Percentiles rank a stretch among this genome's conserved stretches.
Evolutionary conservation across 129 eudicot species (phyloP).

Genomic region (Lonicera japonica): DNA sequence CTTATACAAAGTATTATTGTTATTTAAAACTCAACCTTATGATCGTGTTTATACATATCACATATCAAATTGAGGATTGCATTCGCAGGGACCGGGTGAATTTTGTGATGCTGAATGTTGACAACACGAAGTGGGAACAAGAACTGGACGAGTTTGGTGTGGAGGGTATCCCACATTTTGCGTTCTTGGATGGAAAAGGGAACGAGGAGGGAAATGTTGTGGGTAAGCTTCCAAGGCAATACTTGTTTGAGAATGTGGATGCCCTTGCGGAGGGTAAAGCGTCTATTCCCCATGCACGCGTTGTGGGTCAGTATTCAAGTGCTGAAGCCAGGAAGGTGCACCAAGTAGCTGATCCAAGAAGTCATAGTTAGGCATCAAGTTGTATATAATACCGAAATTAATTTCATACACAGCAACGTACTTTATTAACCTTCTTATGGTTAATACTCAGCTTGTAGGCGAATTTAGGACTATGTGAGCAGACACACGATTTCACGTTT

Average conservation of each 20-base stretch:
- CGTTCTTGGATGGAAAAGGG: slow-evolving; percentile 82
- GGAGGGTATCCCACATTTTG: slow-evolving; percentile 98
- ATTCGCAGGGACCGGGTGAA: slow-evolving; percentile 73
- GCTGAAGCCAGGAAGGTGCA: slow-evolving; percentile 82
- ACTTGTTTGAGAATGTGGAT: slow-evolving; percentile 68
- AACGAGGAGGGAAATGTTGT: slow-evolving; percentile 96
- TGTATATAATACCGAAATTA: slow-evolving; percentile 1
- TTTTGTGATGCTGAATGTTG: slow-evolving; percentile 95
- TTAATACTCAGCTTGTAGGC: neutral
- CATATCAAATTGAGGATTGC: neutral
- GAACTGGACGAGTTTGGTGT: slow-evolving; percentile 98
- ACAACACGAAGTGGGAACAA: slow-evolving; percentile 99
- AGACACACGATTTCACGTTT: too few relatives aligned
- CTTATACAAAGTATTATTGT: neutral
- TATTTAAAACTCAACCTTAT: neutral
- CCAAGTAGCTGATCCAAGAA: slow-evolving; percentile 86
- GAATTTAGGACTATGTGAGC: too few relatives aligned
- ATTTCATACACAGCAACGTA: neutral
- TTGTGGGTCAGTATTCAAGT: slow-evolving; percentile 80
- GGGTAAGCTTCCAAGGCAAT: slow-evolving; percentile 79
- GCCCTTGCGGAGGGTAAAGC: slow-evolving; percentile 82
- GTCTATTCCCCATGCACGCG: slow-evolving; percentile 87
- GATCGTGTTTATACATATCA: neutral
- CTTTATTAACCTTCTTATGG: slow-evolving; percentile 1
- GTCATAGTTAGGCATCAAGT: slow-evolving; percentile 60